A percentile compares a stretch with the other conserved stretches of the same genome.
phyloP scores from a whole-genome alignment of 164 flowering plant genomes.

The Malania oleifera region DNA sequence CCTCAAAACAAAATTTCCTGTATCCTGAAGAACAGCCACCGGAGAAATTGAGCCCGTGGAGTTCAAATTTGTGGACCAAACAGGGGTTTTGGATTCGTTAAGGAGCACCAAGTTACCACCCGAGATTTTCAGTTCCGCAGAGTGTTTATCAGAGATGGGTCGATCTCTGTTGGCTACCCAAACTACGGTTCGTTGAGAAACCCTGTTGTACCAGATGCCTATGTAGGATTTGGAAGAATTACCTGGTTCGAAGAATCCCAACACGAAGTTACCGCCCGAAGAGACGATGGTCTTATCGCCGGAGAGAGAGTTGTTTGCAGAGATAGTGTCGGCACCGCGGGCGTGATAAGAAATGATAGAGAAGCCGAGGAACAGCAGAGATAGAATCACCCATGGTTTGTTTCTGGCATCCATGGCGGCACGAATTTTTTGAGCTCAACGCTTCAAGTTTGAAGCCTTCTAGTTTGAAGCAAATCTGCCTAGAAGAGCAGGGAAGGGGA shows the following conservation, averaged over 20 bases:
- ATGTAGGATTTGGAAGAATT: constrained; percentile 15
- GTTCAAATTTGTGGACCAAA: constrained; percentile 57
- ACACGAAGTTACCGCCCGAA: constrained; percentile 9
- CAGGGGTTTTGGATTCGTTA: constrained; percentile 23
- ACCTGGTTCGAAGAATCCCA: constrained; percentile 23
- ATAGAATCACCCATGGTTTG: no score
- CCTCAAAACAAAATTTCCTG: constrained; percentile 10
- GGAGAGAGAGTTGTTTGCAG: constrained; percentile 10
- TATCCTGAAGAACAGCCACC: constrained; percentile 29
- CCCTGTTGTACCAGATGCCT: constrained; percentile 23
- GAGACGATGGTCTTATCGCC: constrained; percentile 17
- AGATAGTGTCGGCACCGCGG: constrained; percentile 10
- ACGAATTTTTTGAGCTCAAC: no score
- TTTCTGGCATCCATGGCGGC: no score
- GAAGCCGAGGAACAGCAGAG: no score
- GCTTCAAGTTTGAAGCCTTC: no score
- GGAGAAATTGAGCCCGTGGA: constrained; percentile 18
- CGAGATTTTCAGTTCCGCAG: constrained; percentile 15
- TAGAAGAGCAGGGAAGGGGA: no score
- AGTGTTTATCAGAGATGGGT: constrained; percentile 8
- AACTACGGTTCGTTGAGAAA: not conserved
- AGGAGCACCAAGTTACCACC: constrained; percentile 55
- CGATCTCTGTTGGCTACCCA: constrained; percentile 26
- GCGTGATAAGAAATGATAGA: no score
- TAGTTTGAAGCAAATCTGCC: no score